Conservation (phyloP, 2,329 filamentous ascomycete species). For the Ophiostoma tasmaniense region DNA sequence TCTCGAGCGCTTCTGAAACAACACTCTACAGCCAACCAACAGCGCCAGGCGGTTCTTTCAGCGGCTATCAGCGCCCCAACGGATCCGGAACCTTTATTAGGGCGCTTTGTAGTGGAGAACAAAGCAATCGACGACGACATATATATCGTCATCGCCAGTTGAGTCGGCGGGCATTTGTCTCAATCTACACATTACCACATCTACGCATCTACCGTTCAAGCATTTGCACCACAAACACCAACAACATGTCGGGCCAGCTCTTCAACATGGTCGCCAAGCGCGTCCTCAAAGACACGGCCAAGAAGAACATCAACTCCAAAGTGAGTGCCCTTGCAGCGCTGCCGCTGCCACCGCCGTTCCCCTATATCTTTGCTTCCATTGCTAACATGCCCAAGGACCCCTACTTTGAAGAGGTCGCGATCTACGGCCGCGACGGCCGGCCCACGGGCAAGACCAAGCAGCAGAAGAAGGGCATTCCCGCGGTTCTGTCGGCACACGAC, state of each 20-base stretch:
- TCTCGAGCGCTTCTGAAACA: slow-evolving; percentile 20
- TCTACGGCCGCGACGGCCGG: slow-evolving; percentile 58
- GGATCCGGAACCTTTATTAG: slow-evolving; percentile 11
- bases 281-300: slow-evolving; percentile 19
- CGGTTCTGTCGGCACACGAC: slow-evolving; percentile 76
- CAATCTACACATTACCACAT: not conserved
- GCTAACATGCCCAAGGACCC: slow-evolving; percentile 55
- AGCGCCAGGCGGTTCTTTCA: slow-evolving; percentile 11
- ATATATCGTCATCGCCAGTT: not conserved
- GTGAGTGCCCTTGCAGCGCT: slow-evolving; percentile 14
- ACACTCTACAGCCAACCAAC: slow-evolving; percentile 12
- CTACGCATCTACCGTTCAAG: not conserved
- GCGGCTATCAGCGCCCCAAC: slow-evolving; percentile 15
- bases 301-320: slow-evolving; percentile 24
- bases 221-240: not conserved
- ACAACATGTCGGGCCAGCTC: slow-evolving; percentile 20
- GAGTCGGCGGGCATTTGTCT: no score
- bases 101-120: slow-evolving; percentile 10
- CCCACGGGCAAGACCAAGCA: slow-evolving; percentile 68
- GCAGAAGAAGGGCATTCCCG: slow-evolving; percentile 73
- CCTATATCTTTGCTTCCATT: not conserved
- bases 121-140: slow-evolving; percentile 6
- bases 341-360: not conserved
- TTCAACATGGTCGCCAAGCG: slow-evolving; percentile 21
- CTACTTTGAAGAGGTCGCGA: slow-evolving; percentile 75